A percentile compares a stretch with the other conserved stretches of the same genome.
Evolutionary conservation across 2,329 filamentous ascomycete genomes (phyloP).

Genomic region (Furcasterigmium furcatum): DNA sequence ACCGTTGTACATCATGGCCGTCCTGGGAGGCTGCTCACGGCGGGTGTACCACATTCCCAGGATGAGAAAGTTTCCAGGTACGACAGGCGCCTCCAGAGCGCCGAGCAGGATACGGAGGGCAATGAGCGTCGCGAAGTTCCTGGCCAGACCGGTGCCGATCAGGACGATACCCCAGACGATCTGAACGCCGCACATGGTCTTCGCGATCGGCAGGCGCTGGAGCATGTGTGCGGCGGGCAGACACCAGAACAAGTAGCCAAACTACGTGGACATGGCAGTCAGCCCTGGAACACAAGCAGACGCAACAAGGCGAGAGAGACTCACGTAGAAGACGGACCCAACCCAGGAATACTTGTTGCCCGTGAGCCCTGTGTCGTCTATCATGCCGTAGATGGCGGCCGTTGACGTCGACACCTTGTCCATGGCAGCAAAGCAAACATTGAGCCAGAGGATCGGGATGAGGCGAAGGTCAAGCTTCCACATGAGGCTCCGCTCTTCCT

Average conservation of each 20-base stretch:
- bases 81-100: not conserved
- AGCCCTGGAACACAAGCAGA: not conserved
- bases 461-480: too few relatives aligned
- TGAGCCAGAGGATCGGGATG: constrained; percentile 9
- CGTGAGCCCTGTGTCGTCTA: constrained; percentile 16
- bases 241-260: constrained; percentile 28
- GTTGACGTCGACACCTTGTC: constrained; percentile 26
- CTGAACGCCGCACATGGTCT: constrained; percentile 19
- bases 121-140: constrained; percentile 20
- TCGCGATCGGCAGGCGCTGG: constrained; percentile 30
- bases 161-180: constrained; percentile 22
- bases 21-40: not conserved
- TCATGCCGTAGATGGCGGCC: constrained; percentile 21
- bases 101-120: constrained; percentile 20
- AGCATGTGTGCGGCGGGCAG: constrained; percentile 25
- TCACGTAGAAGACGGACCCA: constrained; percentile 19
- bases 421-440: constrained; percentile 21
- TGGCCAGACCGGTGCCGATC: constrained; percentile 21
- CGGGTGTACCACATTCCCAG: not conserved
- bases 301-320: not conserved
- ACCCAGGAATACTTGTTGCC: constrained; percentile 22
- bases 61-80: not conserved
- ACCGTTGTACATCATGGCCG: not conserved
- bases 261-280: constrained; percentile 12
- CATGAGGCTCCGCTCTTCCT: too few relatives aligned